phyloP scores from a whole-genome alignment of 352 stramenopile genomes.

The Elongisporangium anandrum region DNA sequence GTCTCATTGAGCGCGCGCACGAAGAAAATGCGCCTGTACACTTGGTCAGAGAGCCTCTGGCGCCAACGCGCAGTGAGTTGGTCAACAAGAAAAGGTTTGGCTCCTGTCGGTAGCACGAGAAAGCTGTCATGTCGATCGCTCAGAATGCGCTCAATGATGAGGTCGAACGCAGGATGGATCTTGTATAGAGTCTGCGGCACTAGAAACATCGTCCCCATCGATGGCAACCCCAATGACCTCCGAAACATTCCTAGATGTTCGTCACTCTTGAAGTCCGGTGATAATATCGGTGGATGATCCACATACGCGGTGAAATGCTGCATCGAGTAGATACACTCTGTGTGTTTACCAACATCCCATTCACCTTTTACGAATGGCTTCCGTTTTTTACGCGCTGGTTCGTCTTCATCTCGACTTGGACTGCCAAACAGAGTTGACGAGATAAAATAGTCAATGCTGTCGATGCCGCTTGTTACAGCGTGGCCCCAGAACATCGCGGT shows the following conservation, averaged over 20 bases:
- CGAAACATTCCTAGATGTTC: background rate
- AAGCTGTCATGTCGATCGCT: conserved; percentile 14
- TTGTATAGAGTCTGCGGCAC: conserved; percentile 74
- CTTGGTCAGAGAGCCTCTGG: conserved; percentile 6
- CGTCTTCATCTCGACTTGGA: conserved; percentile 1
- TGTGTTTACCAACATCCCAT: conserved; percentile 22
- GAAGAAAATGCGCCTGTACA: conserved; percentile 41
- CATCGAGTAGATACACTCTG: conserved; percentile 57
- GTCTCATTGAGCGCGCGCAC: conserved; percentile 23
- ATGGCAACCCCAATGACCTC: conserved; percentile 10
- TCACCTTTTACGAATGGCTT: no score
- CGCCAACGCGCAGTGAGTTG: conserved; percentile 23
- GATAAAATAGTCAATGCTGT: conserved; percentile 58
- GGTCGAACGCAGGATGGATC: conserved; percentile 58
- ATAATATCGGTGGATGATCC: conserved; percentile 6
- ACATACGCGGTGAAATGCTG: conserved; percentile 49
- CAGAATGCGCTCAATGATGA: conserved; percentile 33
- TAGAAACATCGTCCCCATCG: conserved; percentile 30
- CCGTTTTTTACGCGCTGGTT: no score
- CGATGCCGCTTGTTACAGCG: conserved; percentile 48
- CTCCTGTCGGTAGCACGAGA: conserved; percentile 31
- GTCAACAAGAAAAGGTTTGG: conserved; percentile 20
- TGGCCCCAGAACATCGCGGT: conserved; percentile 60
- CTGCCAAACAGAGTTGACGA: conserved; percentile 38
- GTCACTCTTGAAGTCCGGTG: background rate